Evolutionary conservation across 2,329 filamentous ascomycete genomes (phyloP).

Genomic region (Periglandula ipomoeae): DNA sequence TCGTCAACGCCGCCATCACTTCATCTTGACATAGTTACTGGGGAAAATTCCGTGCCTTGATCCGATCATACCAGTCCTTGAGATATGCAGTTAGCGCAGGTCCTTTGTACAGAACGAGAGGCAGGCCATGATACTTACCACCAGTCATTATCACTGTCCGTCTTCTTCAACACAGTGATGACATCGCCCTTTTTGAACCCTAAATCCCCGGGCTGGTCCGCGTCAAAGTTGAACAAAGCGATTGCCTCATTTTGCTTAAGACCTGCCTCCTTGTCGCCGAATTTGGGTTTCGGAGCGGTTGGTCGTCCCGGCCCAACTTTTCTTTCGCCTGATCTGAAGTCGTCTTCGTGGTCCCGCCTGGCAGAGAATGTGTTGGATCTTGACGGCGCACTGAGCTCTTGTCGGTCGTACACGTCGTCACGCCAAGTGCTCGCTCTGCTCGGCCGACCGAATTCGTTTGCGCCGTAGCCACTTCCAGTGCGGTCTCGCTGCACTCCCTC

Average conservation of each 20-base stretch:
- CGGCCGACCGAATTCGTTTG: conserved; percentile 44
- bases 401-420: conserved; percentile 64
- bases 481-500: conserved; percentile 42
- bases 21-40: conserved; percentile 67
- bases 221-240: conserved; percentile 88
- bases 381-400: conserved; percentile 29
- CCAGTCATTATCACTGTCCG: conserved; percentile 91
- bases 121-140: conserved; percentile 48
- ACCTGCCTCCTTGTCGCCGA: conserved; percentile 47
- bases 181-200: conserved; percentile 96
- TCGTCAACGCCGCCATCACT: conserved; percentile 30
- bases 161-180: conserved; percentile 90
- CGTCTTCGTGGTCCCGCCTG: conserved; percentile 36
- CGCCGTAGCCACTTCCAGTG: conserved; percentile 29
- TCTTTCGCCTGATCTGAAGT: conserved; percentile 29
- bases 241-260: conserved; percentile 72
- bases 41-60: conserved; percentile 86
- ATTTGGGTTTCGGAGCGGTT: conserved; percentile 82
- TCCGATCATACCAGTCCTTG: conserved; percentile 80
- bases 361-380: conserved; percentile 44
- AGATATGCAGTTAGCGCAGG: background rate
- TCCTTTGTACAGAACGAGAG: background rate
- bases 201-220: conserved; percentile 84
- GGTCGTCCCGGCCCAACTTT: conserved; percentile 62
- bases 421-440: conserved; percentile 62